Base-by-base conservation (phyloP, 352 stramenopile genomes). In the Pythium grandisporangium region DNA sequence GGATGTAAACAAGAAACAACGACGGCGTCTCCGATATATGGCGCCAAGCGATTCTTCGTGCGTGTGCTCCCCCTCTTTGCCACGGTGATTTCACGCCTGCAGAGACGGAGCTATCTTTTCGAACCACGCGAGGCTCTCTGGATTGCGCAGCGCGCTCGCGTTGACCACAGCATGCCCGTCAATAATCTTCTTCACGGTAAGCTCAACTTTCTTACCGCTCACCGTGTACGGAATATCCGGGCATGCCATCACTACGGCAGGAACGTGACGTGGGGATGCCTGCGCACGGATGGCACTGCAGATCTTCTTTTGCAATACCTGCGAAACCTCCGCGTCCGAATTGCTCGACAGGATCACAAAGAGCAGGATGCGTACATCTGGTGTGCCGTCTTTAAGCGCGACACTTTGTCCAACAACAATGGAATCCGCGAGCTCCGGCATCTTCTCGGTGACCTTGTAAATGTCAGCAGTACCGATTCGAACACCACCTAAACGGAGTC, bases 121-220 rank as follows among this genome's bases (percentile, higher is more conserved):
- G 38, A 84, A 84, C 70, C 70, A 84, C 11, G 5, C 30, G 21
- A 85, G 54, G 27, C 65, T 77, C 43, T 84, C 67, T 5, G 71
- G 71, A 58, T 88, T 88, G 24, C 68, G 61, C 47, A 88, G 56
- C 14, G 71, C 71, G 29, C 66, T 83, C 38, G 61, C 66, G 54
- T 85, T 88, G 22, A 58, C 75, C 6, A 85, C 55, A 1, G 45
- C 32, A 19, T 72, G 55, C 26, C 75, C 75, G 35, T 82, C 66
- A 27, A 88, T 62, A 48, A 88, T 79, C 48, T 80, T 78, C 68
- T 85, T 85, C 22, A 85, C 71, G 11, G 73, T 81, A 27, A 90
- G 56, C 47, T 90, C 77, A 27, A 90, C 73, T 40, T 86, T 87
- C 58, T 90, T 90, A 22, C 76, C 76, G 35, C 71, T 87, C 38